These are phyloP conservation scores for Cercophora newfieldiana DNA, from an alignment of 495 filamentous ascomycete species.

Conservation along the genomic window DNA sequence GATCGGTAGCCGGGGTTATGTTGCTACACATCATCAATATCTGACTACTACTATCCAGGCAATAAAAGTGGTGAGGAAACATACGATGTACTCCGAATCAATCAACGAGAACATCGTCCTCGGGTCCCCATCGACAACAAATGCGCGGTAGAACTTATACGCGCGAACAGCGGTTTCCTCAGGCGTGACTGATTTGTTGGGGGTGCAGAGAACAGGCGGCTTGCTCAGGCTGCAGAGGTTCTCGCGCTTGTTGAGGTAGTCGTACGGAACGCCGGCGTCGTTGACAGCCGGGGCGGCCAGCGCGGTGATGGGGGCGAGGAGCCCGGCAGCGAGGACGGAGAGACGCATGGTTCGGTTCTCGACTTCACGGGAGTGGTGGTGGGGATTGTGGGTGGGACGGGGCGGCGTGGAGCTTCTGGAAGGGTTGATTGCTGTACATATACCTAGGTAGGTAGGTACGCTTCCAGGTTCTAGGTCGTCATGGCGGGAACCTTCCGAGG, in stretches of 20 bases:
- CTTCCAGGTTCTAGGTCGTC: not conserved
- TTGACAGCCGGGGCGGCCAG: constrained; percentile 32
- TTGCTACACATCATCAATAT: constrained; percentile 35
- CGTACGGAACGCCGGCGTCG: not conserved
- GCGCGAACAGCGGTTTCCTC: constrained; percentile 48
- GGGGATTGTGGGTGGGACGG: not conserved
- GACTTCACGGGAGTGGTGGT: not conserved
- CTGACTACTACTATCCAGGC: not conserved
- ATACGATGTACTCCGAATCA: constrained; percentile 41
- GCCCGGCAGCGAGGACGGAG: constrained; percentile 30
- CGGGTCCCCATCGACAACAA: constrained; percentile 48
- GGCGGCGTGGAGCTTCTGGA: not conserved
- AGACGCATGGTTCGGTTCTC: constrained; percentile 36
- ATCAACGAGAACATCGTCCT: constrained; percentile 51
- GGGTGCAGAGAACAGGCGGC: constrained; percentile 43
- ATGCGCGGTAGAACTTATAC: constrained; percentile 51
- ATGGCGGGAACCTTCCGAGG: not conserved
- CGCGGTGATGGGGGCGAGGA: constrained; percentile 33
- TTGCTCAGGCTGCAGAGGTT: constrained; percentile 44
- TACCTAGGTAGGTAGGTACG: not conserved
- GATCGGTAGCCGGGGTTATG: constrained; percentile 44
- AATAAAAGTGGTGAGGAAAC: constrained; percentile 4
- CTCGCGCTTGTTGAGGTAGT: constrained; percentile 37
- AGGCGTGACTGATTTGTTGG: constrained; percentile 39
- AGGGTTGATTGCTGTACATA: not conserved